Conservation (phyloP, 495 filamentous ascomycete genomes). For the Xylaria venustula region DNA sequence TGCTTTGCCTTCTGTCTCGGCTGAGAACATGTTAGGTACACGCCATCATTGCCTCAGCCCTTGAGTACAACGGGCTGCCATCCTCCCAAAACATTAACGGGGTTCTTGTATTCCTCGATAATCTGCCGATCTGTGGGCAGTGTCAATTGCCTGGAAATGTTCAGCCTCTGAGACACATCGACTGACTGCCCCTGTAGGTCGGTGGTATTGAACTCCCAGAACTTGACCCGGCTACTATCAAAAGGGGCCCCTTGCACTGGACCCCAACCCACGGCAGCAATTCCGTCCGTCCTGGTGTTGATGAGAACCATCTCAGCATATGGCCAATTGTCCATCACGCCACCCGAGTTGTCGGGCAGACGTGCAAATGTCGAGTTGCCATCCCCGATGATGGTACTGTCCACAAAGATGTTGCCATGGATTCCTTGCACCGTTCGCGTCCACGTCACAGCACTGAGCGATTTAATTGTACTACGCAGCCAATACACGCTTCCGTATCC, state of each 20-base stretch:
- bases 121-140: not conserved
- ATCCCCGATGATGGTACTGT: conserved; percentile 16
- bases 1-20: no score
- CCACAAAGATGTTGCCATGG: conserved; percentile 20
- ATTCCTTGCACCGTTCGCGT: conserved; percentile 20
- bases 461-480: conserved; percentile 10
- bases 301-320: conserved; percentile 19
- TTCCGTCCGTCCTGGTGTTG: conserved; percentile 13
- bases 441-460: conserved; percentile 12
- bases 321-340: conserved; percentile 21
- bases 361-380: conserved; percentile 13
- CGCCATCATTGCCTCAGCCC: not conserved
- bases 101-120: conserved; percentile 10
- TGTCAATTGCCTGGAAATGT: conserved; percentile 12
- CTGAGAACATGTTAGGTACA: no score
- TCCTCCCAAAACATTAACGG: conserved; percentile 12
- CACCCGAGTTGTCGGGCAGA: conserved; percentile 17
- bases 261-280: conserved; percentile 18
- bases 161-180: conserved; percentile 8
- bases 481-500: conserved; percentile 17
- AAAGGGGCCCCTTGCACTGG: conserved; percentile 16
- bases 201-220: conserved; percentile 21
- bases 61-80: conserved; percentile 14
- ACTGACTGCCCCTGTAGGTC: conserved; percentile 8
- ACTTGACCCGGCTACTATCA: conserved; percentile 12